Evolutionary conservation across 768 basidiomycete species (phyloP).

Genomic region (Leccinum boreale): DNA sequence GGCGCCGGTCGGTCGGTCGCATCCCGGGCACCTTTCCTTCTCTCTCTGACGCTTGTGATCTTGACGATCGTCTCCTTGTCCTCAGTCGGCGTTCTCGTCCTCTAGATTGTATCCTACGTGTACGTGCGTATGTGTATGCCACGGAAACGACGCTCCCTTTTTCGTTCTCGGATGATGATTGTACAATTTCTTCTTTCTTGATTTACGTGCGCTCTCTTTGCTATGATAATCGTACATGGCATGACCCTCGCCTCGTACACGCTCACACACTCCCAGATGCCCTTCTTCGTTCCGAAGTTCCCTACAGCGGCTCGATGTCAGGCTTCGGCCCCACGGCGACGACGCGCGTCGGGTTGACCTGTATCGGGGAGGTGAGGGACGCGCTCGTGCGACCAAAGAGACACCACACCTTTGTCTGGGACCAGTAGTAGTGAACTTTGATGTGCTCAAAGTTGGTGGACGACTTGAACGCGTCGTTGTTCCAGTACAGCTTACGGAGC

Average conservation of each 20-base stretch:
- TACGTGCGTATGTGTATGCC: neutral
- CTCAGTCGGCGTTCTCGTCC: conserved; percentile 22
- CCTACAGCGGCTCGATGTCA: conserved; percentile 58
- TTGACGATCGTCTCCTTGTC: conserved; percentile 27
- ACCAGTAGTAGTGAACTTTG: conserved; percentile 43
- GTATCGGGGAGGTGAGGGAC: conserved; percentile 5
- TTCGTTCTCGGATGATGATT: neutral
- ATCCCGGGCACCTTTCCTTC: conserved; percentile 4
- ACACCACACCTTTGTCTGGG: conserved; percentile 22
- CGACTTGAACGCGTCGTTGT: conserved; percentile 78
- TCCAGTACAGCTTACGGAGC: conserved; percentile 91
- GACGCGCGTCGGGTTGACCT: conserved; percentile 79
- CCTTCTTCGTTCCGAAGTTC: neutral
- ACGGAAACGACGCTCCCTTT: neutral
- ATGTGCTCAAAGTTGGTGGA: conserved; percentile 86
- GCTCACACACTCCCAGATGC: neutral
- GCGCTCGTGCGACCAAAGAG: neutral
- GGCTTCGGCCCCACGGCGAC: conserved; percentile 75
- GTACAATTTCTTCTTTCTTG: neutral
- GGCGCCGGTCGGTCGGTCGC: conserved; percentile 7
- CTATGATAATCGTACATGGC: neutral
- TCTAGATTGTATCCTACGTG: conserved; percentile 14
- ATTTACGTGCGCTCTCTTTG: neutral
- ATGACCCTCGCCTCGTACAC: neutral
- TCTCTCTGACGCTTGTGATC: conserved; percentile 18